Conservation (phyloP, 1,139 yeast genomes). For the Protomyces lactucae-debilis region DNA sequence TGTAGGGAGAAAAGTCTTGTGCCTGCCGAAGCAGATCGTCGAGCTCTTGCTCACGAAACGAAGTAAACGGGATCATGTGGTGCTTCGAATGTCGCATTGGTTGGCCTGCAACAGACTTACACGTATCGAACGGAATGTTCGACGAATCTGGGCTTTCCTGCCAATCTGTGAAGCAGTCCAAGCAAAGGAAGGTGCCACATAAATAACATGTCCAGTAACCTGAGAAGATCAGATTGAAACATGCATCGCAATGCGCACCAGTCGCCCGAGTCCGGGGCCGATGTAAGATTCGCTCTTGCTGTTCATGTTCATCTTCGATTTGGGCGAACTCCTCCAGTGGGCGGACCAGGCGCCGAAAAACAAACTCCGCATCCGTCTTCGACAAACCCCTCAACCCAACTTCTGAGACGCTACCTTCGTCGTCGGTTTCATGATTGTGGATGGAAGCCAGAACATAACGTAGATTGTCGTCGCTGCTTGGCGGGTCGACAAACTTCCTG, state of each 20-base stretch:
- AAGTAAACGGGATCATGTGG: constrained; percentile 29
- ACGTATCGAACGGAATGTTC: constrained; percentile 26
- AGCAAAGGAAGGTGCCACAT: constrained; percentile 32
- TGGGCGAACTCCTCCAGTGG: neutral
- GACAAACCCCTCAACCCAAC: neutral
- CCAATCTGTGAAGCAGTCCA: constrained; percentile 31
- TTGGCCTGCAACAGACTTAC: constrained; percentile 13
- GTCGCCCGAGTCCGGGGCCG: neutral
- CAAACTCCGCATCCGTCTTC: neutral
- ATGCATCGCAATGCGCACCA: constrained; percentile 31
- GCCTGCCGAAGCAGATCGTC: constrained; percentile 11
- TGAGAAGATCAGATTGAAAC: constrained; percentile 30
- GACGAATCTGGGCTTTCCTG: constrained; percentile 14
- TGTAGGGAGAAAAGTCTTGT: neutral
- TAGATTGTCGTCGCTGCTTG: neutral
- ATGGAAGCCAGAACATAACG: neutral
- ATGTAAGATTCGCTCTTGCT: neutral
- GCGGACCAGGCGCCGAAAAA: neutral
- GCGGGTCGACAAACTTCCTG: neutral
- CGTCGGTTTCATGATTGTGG: neutral
- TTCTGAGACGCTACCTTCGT: too few species aligned
- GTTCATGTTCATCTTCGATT: neutral
- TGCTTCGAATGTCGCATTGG: constrained; percentile 27
- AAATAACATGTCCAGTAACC: constrained; percentile 31
- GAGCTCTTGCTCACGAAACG: constrained; percentile 29